Base-by-base conservation (phyloP, 2,329 filamentous ascomycete species). In the Waltergamsia citrina region DNA sequence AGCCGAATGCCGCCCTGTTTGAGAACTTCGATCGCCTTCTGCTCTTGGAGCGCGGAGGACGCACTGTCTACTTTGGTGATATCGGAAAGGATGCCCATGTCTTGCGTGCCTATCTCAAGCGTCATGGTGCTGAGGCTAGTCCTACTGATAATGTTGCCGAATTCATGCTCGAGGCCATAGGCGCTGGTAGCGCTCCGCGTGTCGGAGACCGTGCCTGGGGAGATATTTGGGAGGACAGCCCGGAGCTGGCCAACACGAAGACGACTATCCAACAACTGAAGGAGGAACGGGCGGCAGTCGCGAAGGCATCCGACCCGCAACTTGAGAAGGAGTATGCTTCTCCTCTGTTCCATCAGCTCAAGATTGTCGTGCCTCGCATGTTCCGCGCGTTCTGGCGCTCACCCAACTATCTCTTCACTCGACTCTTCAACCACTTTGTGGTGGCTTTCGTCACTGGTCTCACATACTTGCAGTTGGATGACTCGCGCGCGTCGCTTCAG, bases 401-500 rank as follows among this genome's bases (percentile, higher is more conserved):
- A 3, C 84, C 84, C 23, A 87, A 93, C 61, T 94, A 94, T 53
- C 78, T 86, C 34, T 92, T 93, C 56, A 93, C 86, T 1, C 75
- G 86, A 14, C 64, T 94, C 14, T 93, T 90, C 66, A 88, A 83
- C 51, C 86, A 94, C 53, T 64, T 90, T 39, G 73, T 78, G 40
- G 83, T 94, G 43, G 80, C 83, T 2, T 50, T 94, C 11, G 62
- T 93, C 36, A 85, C 81, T 1, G 87, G 87, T 45, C 68, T 94
- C 10, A 81, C 81, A 22, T 94, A 82, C 54, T 65, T 93, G 31
- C 73, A 85, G 40, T 73, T 94, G 7, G 78, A 90, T 50, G 60
- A 87, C 48, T 86, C 81, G 3, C 74, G 81, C 8, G 63, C 79
- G 2, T 84, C 81, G 2, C 69, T 94, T 5, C 87, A 94, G 56